A percentile compares a stretch with the other conserved stretches of the same genome.
phyloP scores from a whole-genome alignment of 345 rosid species.

The Iberis pinnata region DNA sequence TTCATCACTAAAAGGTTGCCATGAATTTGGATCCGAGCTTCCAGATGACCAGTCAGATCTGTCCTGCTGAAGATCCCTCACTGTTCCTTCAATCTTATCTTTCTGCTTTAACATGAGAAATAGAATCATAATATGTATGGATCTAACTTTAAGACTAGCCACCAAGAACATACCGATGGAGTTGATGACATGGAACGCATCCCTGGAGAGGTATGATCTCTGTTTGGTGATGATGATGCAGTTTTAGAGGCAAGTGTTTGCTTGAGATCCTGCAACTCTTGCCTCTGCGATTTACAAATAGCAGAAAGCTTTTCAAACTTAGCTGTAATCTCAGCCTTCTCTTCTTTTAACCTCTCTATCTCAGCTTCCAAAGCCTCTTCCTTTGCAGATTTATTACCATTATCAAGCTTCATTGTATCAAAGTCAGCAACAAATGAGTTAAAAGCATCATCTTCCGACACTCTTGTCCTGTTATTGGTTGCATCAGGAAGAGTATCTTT shows the following conservation, averaged over 20 bases:
- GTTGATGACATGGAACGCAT: conserved; percentile 30
- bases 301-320: conserved; percentile 91
- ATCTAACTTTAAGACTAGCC: not conserved
- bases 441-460: conserved; percentile 54
- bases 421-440: conserved; percentile 80
- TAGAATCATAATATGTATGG: not conserved
- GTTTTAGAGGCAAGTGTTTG: conserved; percentile 58
- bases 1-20: conserved; percentile 78
- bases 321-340: conserved; percentile 70
- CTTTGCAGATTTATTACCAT: conserved; percentile 33
- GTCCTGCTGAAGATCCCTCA: conserved; percentile 42
- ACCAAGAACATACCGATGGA: conserved; percentile 38
- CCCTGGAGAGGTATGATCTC: conserved; percentile 46
- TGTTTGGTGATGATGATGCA: conserved; percentile 47
- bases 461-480: conserved; percentile 37
- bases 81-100: conserved; percentile 35
- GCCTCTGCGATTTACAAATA: conserved; percentile 91
- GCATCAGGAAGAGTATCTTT: conserved; percentile 33
- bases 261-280: conserved; percentile 93
- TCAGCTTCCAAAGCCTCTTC: conserved; percentile 60
- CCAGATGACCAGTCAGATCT: conserved; percentile 41
- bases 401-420: conserved; percentile 55
- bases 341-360: conserved; percentile 64
- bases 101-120: conserved; percentile 32
- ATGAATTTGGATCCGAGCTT: conserved; percentile 46